Evolutionary conservation across 257 asterid species (phyloP), one percentile per base, ranked within the genome.

Genomic region (Primulina tabacum): DNA sequence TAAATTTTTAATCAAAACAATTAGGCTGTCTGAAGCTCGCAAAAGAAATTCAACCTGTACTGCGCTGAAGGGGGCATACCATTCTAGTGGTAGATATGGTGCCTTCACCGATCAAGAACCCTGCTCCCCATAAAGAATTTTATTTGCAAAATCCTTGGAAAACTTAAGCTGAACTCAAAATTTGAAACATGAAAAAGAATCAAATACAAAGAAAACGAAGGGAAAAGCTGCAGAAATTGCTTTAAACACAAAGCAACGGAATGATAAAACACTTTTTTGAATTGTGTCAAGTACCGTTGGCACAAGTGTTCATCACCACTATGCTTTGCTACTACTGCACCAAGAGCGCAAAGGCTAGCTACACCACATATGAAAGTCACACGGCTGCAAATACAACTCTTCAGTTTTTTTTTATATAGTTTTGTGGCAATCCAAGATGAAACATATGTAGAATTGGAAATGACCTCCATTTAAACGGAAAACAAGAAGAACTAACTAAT

Each of bases 331-430:
- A 83, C 92, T 53, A 88, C 96, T 0, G 97, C 94, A 73, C 96
- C 97, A 67, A 92, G 90, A 61, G 97, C 90, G 66, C 58, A 89
- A 18, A 85, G 90, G 57, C 98, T 96, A 57, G 92, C 90, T 64
- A 72, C 79, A 57, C 98, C 97, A 16, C 91, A 85, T 11, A 88
- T 73, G 83, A 92, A 92, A 21, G 92, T 86, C 73, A 86, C 89
- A 8, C 78, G 85, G 83, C 98, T 92, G 77, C 72, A 75, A 68
- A 73, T 73, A 37, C 26, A 26, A 60, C 8, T 67, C 43, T 18
- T 60, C 17, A 60, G 20, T 68, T 18, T 58, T 14, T 59, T 32
- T 32, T 21, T 21, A 14, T 43, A 4, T 1, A 47, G 20, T 5
- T 47, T 47, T 47, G n/a, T 37, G 32, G 55, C 10, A 62, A 56